These are phyloP conservation scores for Umbellularia californica DNA, from an alignment of 164 flowering plant species.

Conservation along the genomic window DNA sequence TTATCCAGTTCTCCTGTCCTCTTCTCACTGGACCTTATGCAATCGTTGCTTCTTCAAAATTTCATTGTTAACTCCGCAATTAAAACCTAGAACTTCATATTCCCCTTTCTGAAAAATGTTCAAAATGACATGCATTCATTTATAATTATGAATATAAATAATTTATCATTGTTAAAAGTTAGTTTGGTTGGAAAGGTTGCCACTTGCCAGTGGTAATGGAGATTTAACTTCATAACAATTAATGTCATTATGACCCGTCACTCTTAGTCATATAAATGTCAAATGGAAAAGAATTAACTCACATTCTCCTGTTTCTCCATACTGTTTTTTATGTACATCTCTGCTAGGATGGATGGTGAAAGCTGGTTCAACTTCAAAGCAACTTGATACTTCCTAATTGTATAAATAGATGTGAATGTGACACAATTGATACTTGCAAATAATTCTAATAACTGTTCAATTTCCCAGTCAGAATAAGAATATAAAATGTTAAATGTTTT, in stretches of 20 bases:
- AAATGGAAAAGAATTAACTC: background rate
- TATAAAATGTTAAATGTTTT: background rate
- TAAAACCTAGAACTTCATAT: background rate
- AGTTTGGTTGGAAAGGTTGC: background rate
- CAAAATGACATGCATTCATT: background rate
- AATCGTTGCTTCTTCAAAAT: too few relatives aligned
- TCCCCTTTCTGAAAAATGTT: background rate
- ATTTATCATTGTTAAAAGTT: background rate
- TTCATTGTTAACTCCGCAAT: too few relatives aligned
- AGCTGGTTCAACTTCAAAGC: too few relatives aligned
- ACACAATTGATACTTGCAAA: background rate
- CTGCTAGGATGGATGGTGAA: too few relatives aligned
- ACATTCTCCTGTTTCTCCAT: too few relatives aligned
- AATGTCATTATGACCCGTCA: background rate
- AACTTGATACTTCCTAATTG: too few relatives aligned
- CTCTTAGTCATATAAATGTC: background rate
- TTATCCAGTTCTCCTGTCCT: too few relatives aligned
- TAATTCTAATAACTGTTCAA: background rate
- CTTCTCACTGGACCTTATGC: too few relatives aligned
- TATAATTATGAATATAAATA: too few relatives aligned
- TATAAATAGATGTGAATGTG: too few relatives aligned
- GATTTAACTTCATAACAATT: too few relatives aligned
- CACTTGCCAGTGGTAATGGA: background rate
- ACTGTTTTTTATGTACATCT: too few relatives aligned
- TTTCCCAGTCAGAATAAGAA: background rate